Evolutionary conservation across 2,329 filamentous ascomycete species (phyloP), one percentile per base, ranked within the genome.

Genomic region (Fusarium torulosum): DNA sequence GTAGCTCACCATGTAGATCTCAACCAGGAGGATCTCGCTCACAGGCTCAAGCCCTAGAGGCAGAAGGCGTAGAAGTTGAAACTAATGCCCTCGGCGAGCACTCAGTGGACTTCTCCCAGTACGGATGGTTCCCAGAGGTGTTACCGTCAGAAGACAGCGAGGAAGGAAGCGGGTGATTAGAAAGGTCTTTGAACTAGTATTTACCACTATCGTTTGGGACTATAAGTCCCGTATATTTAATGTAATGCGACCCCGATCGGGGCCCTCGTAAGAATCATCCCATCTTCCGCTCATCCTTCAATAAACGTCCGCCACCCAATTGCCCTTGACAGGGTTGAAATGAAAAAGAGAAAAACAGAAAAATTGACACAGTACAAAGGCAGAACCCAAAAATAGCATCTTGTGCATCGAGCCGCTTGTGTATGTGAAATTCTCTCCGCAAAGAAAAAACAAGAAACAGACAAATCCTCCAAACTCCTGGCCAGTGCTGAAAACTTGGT

Each of bases 41-140:
- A 43, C 86, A 88, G 67, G 86, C 84, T 0, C 75, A 78, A 1
- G 83, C 82, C 3, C 77, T 88, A 6, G 72, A 79, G 23, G 81
- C 79, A 1, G 86, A 88, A 67, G 86, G 85, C 3, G 84, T 88
- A 11, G 75, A 78, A 4, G 85, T 88, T n/a, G 76, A 78, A 14
- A 78, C 73, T 4, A 80, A 79, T 14, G 81, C 84, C 2, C 67
- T 88, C 67, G 85, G 86, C 2, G 85, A 87, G 72, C 73, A 85
- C 44, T 79, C 73, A 41, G 83, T 88, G 2, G 83, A 87, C 62
- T 80, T 88, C 52, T 77, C 65, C 0, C 77, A 80, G 44, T 86
- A 80, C 66, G 86, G 86, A 2, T 88, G 86, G 86, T 88, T 88
- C 64, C 86, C 86, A 6, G 70, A 78, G 0, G 65, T 68, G 9